Conservation (phyloP, 306 rosid genomes). For the Hylodesmum podocarpum region DNA sequence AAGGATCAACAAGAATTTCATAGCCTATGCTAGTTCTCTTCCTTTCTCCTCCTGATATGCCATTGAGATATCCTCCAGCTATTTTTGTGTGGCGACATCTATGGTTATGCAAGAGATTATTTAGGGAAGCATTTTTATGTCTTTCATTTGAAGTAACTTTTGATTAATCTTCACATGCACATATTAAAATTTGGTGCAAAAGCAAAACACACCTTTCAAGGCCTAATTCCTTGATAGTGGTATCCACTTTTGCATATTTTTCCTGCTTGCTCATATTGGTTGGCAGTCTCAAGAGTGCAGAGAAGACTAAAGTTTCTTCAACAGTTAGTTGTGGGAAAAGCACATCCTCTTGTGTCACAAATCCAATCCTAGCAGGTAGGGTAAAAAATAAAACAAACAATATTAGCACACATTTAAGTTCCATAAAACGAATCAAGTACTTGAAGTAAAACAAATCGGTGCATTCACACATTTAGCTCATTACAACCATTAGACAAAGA, state of each 20-base stretch:
- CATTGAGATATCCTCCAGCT: slow-evolving; percentile 80
- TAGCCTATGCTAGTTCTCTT: slow-evolving; percentile 92
- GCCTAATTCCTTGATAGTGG: slow-evolving; percentile 75
- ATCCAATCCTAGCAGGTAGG: slow-evolving; percentile 70
- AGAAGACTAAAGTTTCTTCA: slow-evolving; percentile 82
- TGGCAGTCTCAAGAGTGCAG: slow-evolving; percentile 83
- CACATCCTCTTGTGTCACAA: slow-evolving; percentile 95
- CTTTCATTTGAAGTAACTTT: not conserved
- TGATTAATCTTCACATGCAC: not conserved
- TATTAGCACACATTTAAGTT: slow-evolving; percentile 6
- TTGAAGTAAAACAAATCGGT: not conserved
- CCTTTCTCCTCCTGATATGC: slow-evolving; percentile 95
- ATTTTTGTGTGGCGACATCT: slow-evolving; percentile 94
- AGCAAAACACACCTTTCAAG: slow-evolving; percentile 75
- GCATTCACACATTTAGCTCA: not conserved
- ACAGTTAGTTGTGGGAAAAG: slow-evolving; percentile 84
- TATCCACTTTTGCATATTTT: slow-evolving; percentile 68
- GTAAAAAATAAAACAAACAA: not conserved
- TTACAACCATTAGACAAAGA: not conserved
- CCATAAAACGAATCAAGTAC: slow-evolving; percentile 6
- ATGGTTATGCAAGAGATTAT: slow-evolving; percentile 30
- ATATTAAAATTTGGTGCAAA: not conserved
- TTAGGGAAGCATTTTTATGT: slow-evolving; percentile 11
- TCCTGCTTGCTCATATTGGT: slow-evolving; percentile 64
- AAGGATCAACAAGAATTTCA: slow-evolving; percentile 96